These are phyloP conservation scores for Mortierella sp. DNA, from an alignment of 371 early-diverging fungal species.

Conservation along the genomic window DNA sequence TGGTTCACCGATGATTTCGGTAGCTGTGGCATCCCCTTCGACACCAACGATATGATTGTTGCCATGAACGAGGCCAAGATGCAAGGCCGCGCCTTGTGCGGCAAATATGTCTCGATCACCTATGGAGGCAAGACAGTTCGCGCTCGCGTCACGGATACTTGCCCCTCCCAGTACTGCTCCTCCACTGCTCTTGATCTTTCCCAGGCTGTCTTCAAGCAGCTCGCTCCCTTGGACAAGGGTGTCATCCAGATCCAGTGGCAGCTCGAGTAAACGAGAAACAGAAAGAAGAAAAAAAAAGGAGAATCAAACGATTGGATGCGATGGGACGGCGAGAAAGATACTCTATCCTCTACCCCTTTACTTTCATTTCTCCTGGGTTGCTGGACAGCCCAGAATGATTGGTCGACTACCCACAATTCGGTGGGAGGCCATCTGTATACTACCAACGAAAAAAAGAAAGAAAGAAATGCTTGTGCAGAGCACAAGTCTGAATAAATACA, in stretches of 20 bases:
- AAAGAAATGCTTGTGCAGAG: too few relatives aligned
- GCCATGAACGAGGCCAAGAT: slow-evolving; percentile 43
- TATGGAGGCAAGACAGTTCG: slow-evolving; percentile 18
- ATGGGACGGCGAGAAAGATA: too few relatives aligned
- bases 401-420: too few relatives aligned
- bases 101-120: slow-evolving; percentile 22
- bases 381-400: too few relatives aligned
- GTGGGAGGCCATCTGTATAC: too few relatives aligned
- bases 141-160: slow-evolving; percentile 37
- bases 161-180: slow-evolving; percentile 37
- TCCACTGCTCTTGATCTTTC: slow-evolving; percentile 35
- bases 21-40: slow-evolving; percentile 26
- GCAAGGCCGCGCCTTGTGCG: slow-evolving; percentile 28
- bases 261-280: slow-evolving; percentile 12
- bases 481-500: too few relatives aligned
- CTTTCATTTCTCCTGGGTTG: too few relatives aligned
- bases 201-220: slow-evolving; percentile 43
- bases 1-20: slow-evolving; percentile 46
- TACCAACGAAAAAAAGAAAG: too few relatives aligned
- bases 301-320: too few relatives aligned
- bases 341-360: too few relatives aligned
- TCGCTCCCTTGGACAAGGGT: slow-evolving; percentile 30
- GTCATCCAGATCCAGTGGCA: slow-evolving; percentile 34
- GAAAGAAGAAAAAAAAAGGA: too few relatives aligned
- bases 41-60: slow-evolving; percentile 49